Evolutionary conservation across 208 protist genomes (phyloP), one percentile per base, ranked within the genome.

Genomic region (Tritrichomonas musculus): DNA sequence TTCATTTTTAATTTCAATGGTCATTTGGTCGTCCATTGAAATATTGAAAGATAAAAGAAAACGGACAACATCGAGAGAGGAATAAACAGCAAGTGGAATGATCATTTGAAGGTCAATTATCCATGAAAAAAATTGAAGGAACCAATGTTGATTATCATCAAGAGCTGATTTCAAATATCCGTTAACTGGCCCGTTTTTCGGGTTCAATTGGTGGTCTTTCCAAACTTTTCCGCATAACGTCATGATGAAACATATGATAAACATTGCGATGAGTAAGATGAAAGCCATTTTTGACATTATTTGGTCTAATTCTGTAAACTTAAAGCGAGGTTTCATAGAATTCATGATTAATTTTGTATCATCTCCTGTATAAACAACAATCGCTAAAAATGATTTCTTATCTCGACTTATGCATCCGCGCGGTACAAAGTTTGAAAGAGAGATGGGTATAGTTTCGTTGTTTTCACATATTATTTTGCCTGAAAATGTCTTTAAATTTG

Each of bases 71-170:
- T 41, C 98, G 96, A 96, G 95, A 0, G 98, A 98, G 94, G 99
- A 99, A 93, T 99, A 99, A 22, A 97, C 96, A 27, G 98, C 99
- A 93, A 99, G 98, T 36, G 99, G 96, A 80, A 99, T 96, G 39
- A 99, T 94, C 94, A 98, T 99, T 77, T 97, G 92, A 20, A 96
- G 72, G 39, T 94, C 92, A 14, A 92, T 69, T 77, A 96, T 82
- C 53, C 73, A 94, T 49, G 27, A 92, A 53, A 92, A 92, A 13
- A 33, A n/a, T 39, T 39, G 66, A 33, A 25, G 55, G 27, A 53
- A 93, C 9, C 41, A 82, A 20, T 82, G 47, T 22, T 60, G 36
- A n/a, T 2, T 27, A 53, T 17, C 11, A 1, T 53, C 0, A 22
- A 14, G 14, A 27, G 47, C 39, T 50, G 39, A 93, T 53, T 50